A percentile compares a stretch with the other conserved stretches of the same genome.
Evolutionary conservation across 768 basidiomycete genomes (phyloP).

Genomic region (Psilocybe cyanescens): DNA sequence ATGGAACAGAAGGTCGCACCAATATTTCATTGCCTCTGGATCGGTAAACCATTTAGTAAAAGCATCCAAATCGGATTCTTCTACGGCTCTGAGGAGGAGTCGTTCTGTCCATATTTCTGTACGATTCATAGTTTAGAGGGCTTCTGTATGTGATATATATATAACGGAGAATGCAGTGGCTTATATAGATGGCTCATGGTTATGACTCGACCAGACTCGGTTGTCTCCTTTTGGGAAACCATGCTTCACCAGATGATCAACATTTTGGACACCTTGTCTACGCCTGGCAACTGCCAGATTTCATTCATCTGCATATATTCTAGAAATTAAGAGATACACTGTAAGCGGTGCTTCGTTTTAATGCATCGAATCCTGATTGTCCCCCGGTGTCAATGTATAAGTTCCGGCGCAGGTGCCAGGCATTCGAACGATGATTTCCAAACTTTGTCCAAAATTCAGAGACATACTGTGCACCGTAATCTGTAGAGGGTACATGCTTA

Average conservation of each 20-base stretch:
- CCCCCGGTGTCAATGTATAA: no score
- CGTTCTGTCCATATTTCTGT: slow-evolving; percentile 24
- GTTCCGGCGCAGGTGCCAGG: no score
- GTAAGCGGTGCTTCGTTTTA: no score
- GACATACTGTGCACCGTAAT: no score
- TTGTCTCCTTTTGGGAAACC: background rate
- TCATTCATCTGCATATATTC: no score
- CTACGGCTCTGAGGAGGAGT: slow-evolving; percentile 21
- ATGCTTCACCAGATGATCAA: background rate
- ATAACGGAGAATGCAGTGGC: background rate
- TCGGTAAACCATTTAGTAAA: slow-evolving; percentile 21
- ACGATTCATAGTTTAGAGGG: slow-evolving; percentile 3
- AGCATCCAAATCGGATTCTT: slow-evolving; percentile 16
- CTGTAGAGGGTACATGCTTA: no score
- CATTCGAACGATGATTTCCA: no score
- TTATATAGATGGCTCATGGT: background rate
- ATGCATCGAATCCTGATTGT: no score
- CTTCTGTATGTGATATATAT: background rate
- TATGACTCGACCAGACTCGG: background rate
- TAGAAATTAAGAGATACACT: no score
- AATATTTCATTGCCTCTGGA: slow-evolving; percentile 23
- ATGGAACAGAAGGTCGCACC: slow-evolving; percentile 11
- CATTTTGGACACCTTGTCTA: background rate
- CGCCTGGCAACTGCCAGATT: no score
- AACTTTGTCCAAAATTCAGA: no score